Percentiles rank a stretch among this genome's conserved stretches.
Evolutionary conservation across 495 filamentous ascomycete species (phyloP).

Genomic region (Penicillium mononematosum): DNA sequence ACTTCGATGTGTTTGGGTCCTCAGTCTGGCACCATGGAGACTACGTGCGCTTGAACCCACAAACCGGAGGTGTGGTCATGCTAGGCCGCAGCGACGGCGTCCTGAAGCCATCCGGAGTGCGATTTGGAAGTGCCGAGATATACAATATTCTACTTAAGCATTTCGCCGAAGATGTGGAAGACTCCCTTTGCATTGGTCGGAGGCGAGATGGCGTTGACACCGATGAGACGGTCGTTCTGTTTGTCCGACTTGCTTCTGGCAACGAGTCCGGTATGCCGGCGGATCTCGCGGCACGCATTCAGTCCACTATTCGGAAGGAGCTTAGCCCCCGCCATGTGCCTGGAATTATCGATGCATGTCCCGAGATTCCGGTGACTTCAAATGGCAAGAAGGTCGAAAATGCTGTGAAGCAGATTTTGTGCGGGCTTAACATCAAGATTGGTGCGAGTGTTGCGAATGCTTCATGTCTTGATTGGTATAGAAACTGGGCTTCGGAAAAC

Average conservation of each 20-base stretch:
- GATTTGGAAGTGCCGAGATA: conserved; percentile 88
- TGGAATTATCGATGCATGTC: conserved; percentile 71
- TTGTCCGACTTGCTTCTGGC: conserved; percentile 64
- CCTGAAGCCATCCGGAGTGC: conserved; percentile 80
- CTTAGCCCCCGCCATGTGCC: conserved; percentile 86
- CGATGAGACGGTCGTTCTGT: conserved; percentile 85
- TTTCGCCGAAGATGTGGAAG: conserved; percentile 73
- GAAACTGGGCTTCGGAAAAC: conserved; percentile 60
- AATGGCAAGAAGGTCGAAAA: conserved; percentile 97
- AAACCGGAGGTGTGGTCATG: conserved; percentile 79
- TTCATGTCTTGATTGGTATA: conserved; percentile 81
- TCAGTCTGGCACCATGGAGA: conserved; percentile 93
- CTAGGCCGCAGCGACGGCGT: conserved; percentile 88
- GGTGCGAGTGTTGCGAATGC: conserved; percentile 84
- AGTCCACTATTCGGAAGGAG: conserved; percentile 63
- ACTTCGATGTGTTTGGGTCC: conserved; percentile 77
- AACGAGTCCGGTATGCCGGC: conserved; percentile 22
- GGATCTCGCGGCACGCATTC: conserved; percentile 59
- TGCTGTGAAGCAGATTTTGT: conserved; percentile 91
- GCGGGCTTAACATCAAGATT: conserved; percentile 78
- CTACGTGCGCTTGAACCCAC: conserved; percentile 73
- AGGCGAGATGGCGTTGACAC: conserved; percentile 63
- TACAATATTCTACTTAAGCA: conserved; percentile 85
- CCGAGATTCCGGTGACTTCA: conserved; percentile 80
- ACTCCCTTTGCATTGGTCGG: conserved; percentile 81